Evolutionary conservation across 2,329 filamentous ascomycete species (phyloP), one percentile per base, ranked within the genome.

Genomic region (Aureobasidium zeae): DNA sequence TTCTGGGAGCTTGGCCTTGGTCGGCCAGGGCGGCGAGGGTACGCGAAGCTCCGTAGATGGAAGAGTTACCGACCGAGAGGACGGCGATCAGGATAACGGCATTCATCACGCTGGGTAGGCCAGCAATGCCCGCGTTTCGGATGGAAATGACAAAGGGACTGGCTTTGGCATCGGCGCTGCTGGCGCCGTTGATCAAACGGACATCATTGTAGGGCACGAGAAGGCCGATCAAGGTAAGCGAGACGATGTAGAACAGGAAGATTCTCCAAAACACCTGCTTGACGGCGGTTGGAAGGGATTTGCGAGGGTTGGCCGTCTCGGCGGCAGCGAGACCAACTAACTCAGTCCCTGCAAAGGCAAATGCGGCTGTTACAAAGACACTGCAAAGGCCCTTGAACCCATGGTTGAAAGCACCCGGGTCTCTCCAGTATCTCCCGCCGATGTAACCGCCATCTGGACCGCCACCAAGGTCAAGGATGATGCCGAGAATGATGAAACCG

Each of bases 211-310:
- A 88, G 0, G 81, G 83, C 0, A 95, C 86, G 2, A 94, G 70
- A 1, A 94, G 72, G 19, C 89, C 86, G 46, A 95, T 78, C 3
- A 95, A 68, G 4, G 78, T 77, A 9, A 95, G 72, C 1, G 84
- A 83, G 24, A 93, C 78, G 37, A 95, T 73, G 65, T 94, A 95
- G 68, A 95, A 95, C 4, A 42, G 34, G 21, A 42, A 28, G 57
- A 94, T 94, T 56, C 88, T 81, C 87, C 88, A 95, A 63, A 94
- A 94, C 16, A 94, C 86, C 61, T 94, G 87, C 66, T 93, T 94
- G 55, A 93, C 79, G 10, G 88, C 88, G 0, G 79, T 86, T 0
- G 88, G 88, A 0, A 95, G 71, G 1, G 82, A 84, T 58, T 91
- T 85, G 46, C 81, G 74, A 3, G 83, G 83, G 56, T 86, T 86